phyloP scores from a whole-genome alignment of 192 early-diverging fungal species.

The Backusella macrospora region DNA sequence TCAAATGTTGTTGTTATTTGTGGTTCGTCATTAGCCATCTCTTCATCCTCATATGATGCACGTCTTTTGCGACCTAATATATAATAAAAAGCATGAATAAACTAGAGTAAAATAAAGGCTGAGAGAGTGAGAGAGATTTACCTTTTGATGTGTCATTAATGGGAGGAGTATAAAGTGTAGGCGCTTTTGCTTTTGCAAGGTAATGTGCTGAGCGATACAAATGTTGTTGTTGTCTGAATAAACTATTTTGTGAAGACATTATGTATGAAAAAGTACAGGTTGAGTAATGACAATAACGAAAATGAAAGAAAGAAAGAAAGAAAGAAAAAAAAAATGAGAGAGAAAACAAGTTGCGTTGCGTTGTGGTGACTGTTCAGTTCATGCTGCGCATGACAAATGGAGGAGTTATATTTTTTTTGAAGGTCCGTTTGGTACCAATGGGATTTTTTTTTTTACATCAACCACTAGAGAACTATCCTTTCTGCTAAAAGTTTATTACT shows the following conservation, averaged over 20 bases:
- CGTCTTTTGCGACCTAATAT: constrained; percentile 38
- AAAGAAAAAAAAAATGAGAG: too few species aligned
- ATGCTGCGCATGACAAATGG: too few species aligned
- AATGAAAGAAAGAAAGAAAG: too few species aligned
- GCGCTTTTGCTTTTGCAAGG: constrained; percentile 13
- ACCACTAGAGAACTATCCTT: too few species aligned
- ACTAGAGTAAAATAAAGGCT: background rate
- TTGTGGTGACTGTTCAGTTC: too few species aligned
- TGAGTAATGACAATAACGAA: too few species aligned
- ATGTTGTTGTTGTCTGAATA: constrained; percentile 36
- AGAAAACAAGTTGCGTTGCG: too few species aligned
- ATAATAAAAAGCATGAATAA: background rate
- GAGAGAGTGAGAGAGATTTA: constrained; percentile 13
- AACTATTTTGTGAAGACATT: constrained; percentile 27
- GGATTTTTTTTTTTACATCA: too few species aligned
- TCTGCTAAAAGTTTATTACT: too few species aligned
- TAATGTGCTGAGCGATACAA: constrained; percentile 33
- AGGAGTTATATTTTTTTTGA: too few species aligned
- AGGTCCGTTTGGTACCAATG: too few species aligned
- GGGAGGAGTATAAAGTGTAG: constrained; percentile 27
- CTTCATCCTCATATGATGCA: constrained; percentile 39
- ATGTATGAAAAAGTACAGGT: background rate
- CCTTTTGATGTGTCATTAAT: background rate
- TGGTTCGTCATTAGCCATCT: constrained; percentile 11
- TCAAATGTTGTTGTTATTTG: background rate